A percentile compares a stretch with the other conserved stretches of the same genome.
phyloP scores from a whole-genome alignment of 2,329 filamentous ascomycete species.

The Hysterium pulicare region DNA sequence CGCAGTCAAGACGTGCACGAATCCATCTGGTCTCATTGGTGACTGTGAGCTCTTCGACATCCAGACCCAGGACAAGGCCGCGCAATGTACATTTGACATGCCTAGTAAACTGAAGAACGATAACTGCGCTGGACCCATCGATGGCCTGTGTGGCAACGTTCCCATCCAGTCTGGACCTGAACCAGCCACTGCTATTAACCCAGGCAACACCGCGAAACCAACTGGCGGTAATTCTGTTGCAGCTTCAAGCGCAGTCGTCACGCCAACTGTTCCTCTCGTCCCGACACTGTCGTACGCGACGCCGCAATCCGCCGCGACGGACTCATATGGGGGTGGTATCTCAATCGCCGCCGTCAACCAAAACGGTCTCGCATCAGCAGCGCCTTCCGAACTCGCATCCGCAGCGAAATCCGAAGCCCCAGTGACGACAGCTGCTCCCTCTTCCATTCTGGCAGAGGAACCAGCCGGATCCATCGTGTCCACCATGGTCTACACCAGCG shows the following conservation, averaged over 20 bases:
- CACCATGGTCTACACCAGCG: conserved; percentile 43
- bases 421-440: conserved; percentile 20
- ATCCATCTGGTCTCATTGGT: conserved; percentile 61
- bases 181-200: conserved; percentile 33
- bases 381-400: conserved; percentile 2
- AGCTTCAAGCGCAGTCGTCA: conserved; percentile 15
- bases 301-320: conserved; percentile 25
- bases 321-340: conserved; percentile 34
- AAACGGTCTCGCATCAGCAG: conserved; percentile 4
- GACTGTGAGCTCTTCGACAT: conserved; percentile 76
- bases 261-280: conserved; percentile 17
- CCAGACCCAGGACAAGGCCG: conserved; percentile 54
- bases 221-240: conserved; percentile 16
- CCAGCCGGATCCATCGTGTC: conserved; percentile 26
- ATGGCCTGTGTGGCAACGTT: conserved; percentile 65
- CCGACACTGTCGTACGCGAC: conserved; percentile 34
- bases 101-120: conserved; percentile 58
- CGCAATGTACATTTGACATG: conserved; percentile 60
- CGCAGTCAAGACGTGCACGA: conserved; percentile 72
- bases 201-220: conserved; percentile 18
- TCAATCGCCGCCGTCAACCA: conserved; percentile 25
- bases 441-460: conserved; percentile 7
- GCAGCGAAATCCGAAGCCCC: conserved; percentile 5
- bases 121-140: conserved; percentile 54
- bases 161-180: conserved; percentile 46